Percentiles rank a stretch among this genome's conserved stretches.
These are phyloP conservation scores for Epichloe scottii DNA, from an alignment of 2,329 filamentous ascomycete genomes.

Conservation along the genomic window DNA sequence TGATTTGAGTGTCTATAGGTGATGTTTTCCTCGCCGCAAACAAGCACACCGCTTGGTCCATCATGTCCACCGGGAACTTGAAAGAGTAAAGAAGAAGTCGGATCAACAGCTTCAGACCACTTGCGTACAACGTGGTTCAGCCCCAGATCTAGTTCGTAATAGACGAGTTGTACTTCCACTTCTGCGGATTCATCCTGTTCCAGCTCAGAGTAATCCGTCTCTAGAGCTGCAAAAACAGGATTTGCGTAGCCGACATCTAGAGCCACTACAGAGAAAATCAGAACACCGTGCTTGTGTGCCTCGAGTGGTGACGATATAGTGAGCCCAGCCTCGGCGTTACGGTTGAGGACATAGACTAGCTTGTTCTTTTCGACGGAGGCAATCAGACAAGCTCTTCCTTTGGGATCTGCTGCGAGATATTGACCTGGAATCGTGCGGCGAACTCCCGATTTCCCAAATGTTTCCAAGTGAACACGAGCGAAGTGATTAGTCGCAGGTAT, in stretches of 20 bases:
- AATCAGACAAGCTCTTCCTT: constrained; percentile 87
- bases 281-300: constrained; percentile 81
- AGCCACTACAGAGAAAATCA: constrained; percentile 78
- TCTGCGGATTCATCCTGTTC: constrained; percentile 86
- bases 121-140: constrained; percentile 94
- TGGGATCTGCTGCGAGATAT: constrained; percentile 88
- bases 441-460: constrained; percentile 92
- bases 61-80: constrained; percentile 91
- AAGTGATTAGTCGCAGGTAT: constrained; percentile 80
- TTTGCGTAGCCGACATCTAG: constrained; percentile 95
- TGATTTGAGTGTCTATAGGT: constrained; percentile 96
- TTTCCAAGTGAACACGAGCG: constrained; percentile 82
- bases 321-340: constrained; percentile 85
- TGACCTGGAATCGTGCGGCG: constrained; percentile 89
- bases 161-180: constrained; percentile 81
- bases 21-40: constrained; percentile 87
- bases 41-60: constrained; percentile 86
- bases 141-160: constrained; percentile 93
- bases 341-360: constrained; percentile 94
- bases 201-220: constrained; percentile 82
- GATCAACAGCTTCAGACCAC: constrained; percentile 89
- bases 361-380: constrained; percentile 98
- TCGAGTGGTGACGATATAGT: constrained; percentile 95
- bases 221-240: constrained; percentile 86
- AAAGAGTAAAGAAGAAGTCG: constrained; percentile 78